Conservation (phyloP, 2,329 filamentous ascomycete species). For the Chrysosporium keratinophilum region DNA sequence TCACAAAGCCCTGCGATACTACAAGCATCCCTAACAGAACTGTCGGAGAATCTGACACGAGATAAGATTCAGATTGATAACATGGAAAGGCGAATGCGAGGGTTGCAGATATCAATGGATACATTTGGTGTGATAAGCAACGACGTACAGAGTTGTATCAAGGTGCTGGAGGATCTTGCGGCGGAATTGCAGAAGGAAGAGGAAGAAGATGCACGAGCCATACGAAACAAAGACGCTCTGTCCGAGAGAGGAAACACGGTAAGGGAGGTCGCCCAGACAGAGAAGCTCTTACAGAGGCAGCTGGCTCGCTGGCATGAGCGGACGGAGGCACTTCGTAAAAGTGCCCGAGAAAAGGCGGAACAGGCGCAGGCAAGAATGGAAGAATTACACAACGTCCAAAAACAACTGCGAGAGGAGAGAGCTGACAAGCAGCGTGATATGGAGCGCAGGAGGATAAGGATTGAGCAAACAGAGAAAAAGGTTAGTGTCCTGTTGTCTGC, state of each 20-base stretch:
- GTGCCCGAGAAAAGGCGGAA: constrained; percentile 69
- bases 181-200: constrained; percentile 82
- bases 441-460: constrained; percentile 80
- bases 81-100: constrained; percentile 76
- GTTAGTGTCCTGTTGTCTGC: constrained; percentile 35
- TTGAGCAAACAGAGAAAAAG: constrained; percentile 99
- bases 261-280: constrained; percentile 79
- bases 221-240: constrained; percentile 73
- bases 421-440: constrained; percentile 82
- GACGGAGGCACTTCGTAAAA: constrained; percentile 70
- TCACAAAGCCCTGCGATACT: constrained; percentile 76
- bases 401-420: constrained; percentile 71
- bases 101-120: constrained; percentile 82
- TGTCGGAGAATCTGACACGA: constrained; percentile 63
- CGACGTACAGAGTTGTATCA: constrained; percentile 80
- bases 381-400: constrained; percentile 69
- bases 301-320: constrained; percentile 75
- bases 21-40: constrained; percentile 68
- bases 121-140: constrained; percentile 74
- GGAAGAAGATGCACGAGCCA: constrained; percentile 70
- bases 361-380: constrained; percentile 84
- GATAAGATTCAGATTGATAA: constrained; percentile 81
- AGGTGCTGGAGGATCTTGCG: constrained; percentile 77
- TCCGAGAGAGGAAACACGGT: constrained; percentile 82
- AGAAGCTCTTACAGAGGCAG: constrained; percentile 73